Evolutionary conservation across 176 grass and related monocot species (phyloP).

Genomic region (Thalia dealbata): DNA sequence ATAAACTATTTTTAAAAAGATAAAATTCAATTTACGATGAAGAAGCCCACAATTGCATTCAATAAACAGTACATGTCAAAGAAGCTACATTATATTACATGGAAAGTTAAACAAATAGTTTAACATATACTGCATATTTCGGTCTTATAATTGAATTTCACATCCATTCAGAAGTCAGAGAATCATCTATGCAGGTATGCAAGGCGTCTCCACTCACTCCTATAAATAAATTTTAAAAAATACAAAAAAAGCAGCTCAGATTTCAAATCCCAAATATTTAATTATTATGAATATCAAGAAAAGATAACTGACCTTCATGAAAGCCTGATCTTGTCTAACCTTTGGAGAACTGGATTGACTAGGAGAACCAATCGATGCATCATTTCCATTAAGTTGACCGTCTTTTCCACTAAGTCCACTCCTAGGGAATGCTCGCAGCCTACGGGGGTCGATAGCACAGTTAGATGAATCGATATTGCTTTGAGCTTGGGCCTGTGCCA

Average conservation of each 20-base stretch:
- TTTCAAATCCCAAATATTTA: background rate
- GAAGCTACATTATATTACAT: too few relatives aligned
- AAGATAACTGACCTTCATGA: conserved; percentile 47
- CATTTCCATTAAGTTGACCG: conserved; percentile 36
- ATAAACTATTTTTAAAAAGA: background rate
- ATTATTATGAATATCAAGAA: conserved; percentile 1
- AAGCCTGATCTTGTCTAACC: conserved; percentile 45
- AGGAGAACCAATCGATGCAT: conserved; percentile 66
- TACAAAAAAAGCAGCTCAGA: background rate
- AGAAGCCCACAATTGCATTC: too few relatives aligned
- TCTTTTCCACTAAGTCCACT: conserved; percentile 45
- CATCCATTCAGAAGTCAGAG: background rate
- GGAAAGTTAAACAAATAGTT: background rate
- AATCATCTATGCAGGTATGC: background rate
- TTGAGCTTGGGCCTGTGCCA: conserved; percentile 74
- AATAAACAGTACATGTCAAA: too few relatives aligned
- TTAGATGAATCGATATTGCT: conserved; percentile 28
- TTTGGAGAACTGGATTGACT: conserved; percentile 68
- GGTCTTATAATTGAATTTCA: background rate
- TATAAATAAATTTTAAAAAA: background rate
- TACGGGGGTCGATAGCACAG: conserved; percentile 28
- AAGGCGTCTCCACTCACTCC: too few relatives aligned
- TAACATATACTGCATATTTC: background rate
- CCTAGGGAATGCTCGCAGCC: conserved; percentile 47
- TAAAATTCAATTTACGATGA: too few relatives aligned